A percentile compares a stretch with the other conserved stretches of the same genome.
phyloP scores from a whole-genome alignment of 495 filamentous ascomycete genomes.

The Durotheca rogersii region DNA sequence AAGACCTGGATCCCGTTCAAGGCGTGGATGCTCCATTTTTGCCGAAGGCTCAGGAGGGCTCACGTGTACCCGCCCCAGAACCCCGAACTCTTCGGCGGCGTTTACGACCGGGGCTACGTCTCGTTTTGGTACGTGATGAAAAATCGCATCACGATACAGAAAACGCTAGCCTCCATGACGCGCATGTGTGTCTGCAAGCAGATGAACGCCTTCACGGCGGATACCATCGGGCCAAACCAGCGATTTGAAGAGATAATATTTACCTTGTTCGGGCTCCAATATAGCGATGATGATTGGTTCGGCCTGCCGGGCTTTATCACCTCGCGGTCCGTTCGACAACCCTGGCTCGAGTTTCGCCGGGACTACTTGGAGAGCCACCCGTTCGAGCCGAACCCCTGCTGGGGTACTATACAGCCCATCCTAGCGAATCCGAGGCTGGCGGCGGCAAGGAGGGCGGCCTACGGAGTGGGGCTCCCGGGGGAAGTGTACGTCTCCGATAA shows the following conservation, averaged over 20 bases:
- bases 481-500: neutral
- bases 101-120: neutral
- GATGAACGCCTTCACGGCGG: neutral
- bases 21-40: constrained; percentile 9
- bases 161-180: neutral
- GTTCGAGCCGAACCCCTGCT: neutral
- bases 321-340: neutral
- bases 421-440: neutral
- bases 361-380: neutral
- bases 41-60: neutral
- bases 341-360: neutral
- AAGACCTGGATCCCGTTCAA: constrained; percentile 1
- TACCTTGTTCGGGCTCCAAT: neutral
- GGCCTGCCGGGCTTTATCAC: neutral
- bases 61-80: neutral
- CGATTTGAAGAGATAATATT: neutral
- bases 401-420: constrained; percentile 11
- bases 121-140: constrained; percentile 16
- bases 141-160: constrained; percentile 2
- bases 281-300: neutral
- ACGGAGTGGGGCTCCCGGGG: neutral
- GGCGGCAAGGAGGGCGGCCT: neutral
- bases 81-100: neutral
- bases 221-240: neutral
- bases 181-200: too few relatives aligned